A percentile compares a stretch with the other conserved stretches of the same genome.
These are phyloP conservation scores for Salvia rosmarinus DNA, from an alignment of 257 asterid species.

Conservation along the genomic window DNA sequence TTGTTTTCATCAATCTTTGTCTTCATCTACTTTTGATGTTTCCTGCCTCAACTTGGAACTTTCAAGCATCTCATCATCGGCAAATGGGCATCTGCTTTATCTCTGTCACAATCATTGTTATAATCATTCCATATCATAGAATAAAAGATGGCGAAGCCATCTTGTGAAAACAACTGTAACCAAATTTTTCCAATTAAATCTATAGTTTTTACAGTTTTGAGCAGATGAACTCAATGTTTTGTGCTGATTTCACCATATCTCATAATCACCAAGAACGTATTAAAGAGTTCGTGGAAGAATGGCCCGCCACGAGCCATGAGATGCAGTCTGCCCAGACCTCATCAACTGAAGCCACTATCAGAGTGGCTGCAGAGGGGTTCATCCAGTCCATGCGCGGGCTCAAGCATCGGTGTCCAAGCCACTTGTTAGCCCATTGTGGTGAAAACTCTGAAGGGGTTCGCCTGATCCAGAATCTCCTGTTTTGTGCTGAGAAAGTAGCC, in stretches of 20 bases:
- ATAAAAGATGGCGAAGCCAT: background rate
- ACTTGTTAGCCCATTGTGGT: conserved; percentile 24
- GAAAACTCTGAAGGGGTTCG: conserved; percentile 36
- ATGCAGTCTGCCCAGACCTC: background rate
- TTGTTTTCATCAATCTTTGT: background rate
- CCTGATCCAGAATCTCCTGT: conserved; percentile 48
- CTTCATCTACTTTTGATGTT: conserved; percentile 4
- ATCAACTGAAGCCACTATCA: conserved; percentile 35
- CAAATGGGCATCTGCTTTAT: too few species aligned
- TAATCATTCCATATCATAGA: background rate
- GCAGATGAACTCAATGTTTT: background rate
- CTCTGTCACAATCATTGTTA: too few species aligned
- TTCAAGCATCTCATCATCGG: background rate
- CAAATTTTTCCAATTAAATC: background rate
- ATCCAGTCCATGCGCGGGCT: conserved; percentile 32
- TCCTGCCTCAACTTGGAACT: background rate
- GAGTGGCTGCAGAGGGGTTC: conserved; percentile 47
- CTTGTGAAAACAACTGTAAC: background rate
- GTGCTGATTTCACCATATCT: conserved; percentile 4
- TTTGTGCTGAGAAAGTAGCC: conserved; percentile 52
- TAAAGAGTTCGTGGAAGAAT: background rate
- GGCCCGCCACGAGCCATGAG: background rate
- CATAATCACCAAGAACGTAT: background rate
- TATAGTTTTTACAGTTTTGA: background rate
- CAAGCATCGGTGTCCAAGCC: conserved; percentile 33